These are phyloP conservation scores for Globisporangium irregulare DNA, from an alignment of 352 stramenopile species.

Conservation along the genomic window DNA sequence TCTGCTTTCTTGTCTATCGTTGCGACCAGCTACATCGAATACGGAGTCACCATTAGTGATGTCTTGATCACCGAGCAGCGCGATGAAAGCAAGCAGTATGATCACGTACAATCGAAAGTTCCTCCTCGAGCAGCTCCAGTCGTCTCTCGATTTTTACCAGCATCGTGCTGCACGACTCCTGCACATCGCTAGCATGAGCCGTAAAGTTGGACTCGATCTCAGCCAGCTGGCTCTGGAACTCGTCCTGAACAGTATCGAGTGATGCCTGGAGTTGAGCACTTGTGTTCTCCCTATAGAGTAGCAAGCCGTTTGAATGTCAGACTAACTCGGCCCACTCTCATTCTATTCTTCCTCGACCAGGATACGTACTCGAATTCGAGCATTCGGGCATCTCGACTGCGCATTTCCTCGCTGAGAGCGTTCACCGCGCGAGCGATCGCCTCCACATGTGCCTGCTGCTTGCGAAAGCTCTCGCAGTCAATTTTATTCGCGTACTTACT, in stretches of 20 bases:
- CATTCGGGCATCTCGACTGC: slow-evolving; percentile 13
- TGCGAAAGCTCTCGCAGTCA: not conserved
- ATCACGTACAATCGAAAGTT: slow-evolving; percentile 40
- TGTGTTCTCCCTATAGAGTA: not conserved
- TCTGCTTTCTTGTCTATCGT: slow-evolving; percentile 53
- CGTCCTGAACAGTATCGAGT: not conserved
- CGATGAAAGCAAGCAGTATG: not conserved
- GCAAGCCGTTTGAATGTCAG: not conserved
- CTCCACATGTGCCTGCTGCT: slow-evolving; percentile 41
- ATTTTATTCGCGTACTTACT: not conserved
- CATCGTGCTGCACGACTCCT: slow-evolving; percentile 9
- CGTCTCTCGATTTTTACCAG: slow-evolving; percentile 31
- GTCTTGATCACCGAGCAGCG: not conserved
- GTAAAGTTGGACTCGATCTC: slow-evolving; percentile 4
- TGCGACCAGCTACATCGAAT: slow-evolving; percentile 22
- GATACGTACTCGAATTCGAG: slow-evolving; percentile 13
- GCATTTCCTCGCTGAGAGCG: slow-evolving; percentile 42
- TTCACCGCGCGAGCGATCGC: slow-evolving; percentile 41
- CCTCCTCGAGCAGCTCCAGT: slow-evolving; percentile 51
- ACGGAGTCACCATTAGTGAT: not conserved
- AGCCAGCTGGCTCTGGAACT: slow-evolving; percentile 16
- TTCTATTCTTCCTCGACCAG: not conserved
- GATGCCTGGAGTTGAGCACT: slow-evolving; percentile 1
- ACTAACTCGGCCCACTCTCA: not conserved
- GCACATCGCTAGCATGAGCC: slow-evolving; percentile 6